Evolutionary conservation across 805 yeast genomes (phyloP), one percentile per base, ranked within the genome.

Genomic region (Danielia reshetovae): DNA sequence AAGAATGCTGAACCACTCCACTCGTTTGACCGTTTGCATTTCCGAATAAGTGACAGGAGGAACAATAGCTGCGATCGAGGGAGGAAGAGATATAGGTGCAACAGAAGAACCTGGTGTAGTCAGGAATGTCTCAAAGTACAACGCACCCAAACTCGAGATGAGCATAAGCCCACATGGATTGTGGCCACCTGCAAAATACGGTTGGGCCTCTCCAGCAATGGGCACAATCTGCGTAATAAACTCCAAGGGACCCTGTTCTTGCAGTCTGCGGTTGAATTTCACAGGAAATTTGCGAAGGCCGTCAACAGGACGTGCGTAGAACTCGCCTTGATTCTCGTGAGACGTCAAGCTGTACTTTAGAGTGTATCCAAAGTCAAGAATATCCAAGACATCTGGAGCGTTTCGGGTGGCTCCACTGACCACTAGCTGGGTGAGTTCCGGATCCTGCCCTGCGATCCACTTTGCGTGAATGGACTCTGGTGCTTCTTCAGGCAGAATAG

Each of bases 401-500:
- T 62, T 40, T 0, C 74, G 52, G 47, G 76, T 80, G 12, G 85
- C 87, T 8, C 93, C 90, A 16, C 78, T 72, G 4, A 90, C 65
- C 12, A 90, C 53, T 14, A 87, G 54, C 3, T 84, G 74, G 0
- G 97, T 87, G 27, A 74, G 72, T 48, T 87, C 96, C 0, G 96
- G 87, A 50, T 89, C 84, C 2, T 70, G 64, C 8, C 76, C 82
- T 49, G 95, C 84, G 14, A 86, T 55, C 98, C 98, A 90, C 11
- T 71, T 68, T 1, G 79, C 74, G 36, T 71, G 37, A 19, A 40
- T 27, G 18, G 42, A 39, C 15, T 14, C 18, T 4, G 24, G 30
- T 10, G 21, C 23, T 4, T 27, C 31, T 19, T 19, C 22, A 7
- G 22, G 22, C 9, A 7, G 7, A 7, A 38, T 35, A 14, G 18